Conservation (phyloP, 208 protist species). For the Porcisia hertigi region DNA sequence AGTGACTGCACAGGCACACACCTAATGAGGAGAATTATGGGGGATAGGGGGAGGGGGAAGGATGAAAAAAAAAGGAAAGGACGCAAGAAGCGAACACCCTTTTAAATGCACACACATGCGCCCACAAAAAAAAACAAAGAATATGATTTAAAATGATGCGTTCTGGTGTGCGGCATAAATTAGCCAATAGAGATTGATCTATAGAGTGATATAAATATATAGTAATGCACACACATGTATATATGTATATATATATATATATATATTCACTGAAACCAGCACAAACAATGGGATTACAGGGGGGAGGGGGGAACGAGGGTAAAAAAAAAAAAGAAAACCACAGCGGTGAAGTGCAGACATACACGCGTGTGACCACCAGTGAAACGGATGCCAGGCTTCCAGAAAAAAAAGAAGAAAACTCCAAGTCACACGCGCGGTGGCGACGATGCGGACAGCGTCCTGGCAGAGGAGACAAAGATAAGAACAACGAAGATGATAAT, state of each 20-base stretch:
- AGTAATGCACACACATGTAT: too few relatives aligned
- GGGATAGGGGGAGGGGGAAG: constrained; percentile 1
- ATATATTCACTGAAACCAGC: background rate
- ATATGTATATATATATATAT: too few relatives aligned
- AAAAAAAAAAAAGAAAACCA: background rate
- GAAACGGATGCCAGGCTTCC: too few relatives aligned
- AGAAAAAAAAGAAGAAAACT: background rate
- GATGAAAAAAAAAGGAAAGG: background rate
- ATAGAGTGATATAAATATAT: too few relatives aligned
- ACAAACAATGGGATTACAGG: background rate
- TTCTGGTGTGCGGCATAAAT: too few relatives aligned
- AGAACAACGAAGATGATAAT: too few relatives aligned
- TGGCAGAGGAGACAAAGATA: background rate
- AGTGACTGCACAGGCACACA: too few relatives aligned
- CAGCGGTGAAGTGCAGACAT: background rate
- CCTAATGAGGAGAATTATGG: background rate
- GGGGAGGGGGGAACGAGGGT: background rate
- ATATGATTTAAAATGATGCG: too few relatives aligned
- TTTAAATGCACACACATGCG: too few relatives aligned
- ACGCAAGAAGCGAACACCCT: constrained; percentile 2
- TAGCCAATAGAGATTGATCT: too few relatives aligned
- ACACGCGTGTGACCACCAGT: background rate
- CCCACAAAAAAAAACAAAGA: too few relatives aligned
- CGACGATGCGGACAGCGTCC: background rate
- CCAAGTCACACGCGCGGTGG: background rate